Base-by-base conservation (phyloP, 257 asterid species). In the Thymus quinquecostatus region DNA sequence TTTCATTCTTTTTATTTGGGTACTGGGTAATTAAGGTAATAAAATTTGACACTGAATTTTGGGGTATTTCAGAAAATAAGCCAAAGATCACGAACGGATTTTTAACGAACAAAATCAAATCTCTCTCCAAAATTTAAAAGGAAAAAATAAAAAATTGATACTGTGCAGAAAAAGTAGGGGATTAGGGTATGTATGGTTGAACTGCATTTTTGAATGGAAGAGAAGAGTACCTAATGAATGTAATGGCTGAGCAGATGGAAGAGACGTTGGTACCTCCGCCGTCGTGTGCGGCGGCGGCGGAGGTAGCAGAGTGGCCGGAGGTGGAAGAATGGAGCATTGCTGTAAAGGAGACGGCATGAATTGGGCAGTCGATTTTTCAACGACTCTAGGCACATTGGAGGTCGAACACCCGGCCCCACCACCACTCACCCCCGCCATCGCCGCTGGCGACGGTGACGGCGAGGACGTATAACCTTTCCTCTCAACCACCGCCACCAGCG, bases 401-500 rank as follows among this genome's bases (percentile, higher is more conserved):
- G 2, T 65, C 6, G 73, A 60, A 44, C 72, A 53, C 29, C 81
- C 82, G 6, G 45, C 66, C 8, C 65, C 66, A 4, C 54, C 60
- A 6, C 76, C 43, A 49, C 47, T 51, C 28, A 8, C 64, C n/a
- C 8, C 51, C 47, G 6, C 29, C 61, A 12, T 5, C 43, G 43
- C 14, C 41, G 50, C 8, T 21, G 21, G 21, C 21, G 21, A 21
- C 21, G 21, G 21, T 21, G 21, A 21, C 21, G 21, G 21, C 21
- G 21, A 21, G 21, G 21, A 21, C 51, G 40, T 53, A 7, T 14
- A 81, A 3, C 62, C 83, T 57, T 80, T 91, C 71, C 73, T 79
- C 66, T 91, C 97, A 62, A 85, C 91, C 30, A 86, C 98, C 14
- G 86, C 87, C 51, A 86, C 63, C 81, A 94, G 72, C 6, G 96